Percentiles rank a stretch among this genome's conserved stretches.
These are phyloP conservation scores for Gnomoniopsis sp. DNA, from an alignment of 2,329 filamentous ascomycete genomes.

Conservation along the genomic window DNA sequence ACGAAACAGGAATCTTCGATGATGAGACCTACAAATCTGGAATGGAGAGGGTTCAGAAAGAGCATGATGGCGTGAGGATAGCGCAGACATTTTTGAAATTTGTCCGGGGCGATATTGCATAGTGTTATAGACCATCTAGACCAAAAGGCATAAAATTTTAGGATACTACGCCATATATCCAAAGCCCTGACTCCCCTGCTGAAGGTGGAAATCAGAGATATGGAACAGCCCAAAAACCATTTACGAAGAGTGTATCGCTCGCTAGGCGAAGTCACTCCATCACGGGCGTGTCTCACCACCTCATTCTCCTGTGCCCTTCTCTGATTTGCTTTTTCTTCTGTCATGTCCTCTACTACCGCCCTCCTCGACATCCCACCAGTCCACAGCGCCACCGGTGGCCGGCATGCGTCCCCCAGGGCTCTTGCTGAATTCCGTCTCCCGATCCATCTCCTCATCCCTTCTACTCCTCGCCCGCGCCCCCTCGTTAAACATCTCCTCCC, in stretches of 20 bases:
- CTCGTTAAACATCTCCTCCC: conserved; percentile 52
- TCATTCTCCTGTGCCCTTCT: neutral
- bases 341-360: conserved; percentile 14
- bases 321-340: neutral
- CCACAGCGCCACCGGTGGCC: conserved; percentile 5
- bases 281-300: neutral
- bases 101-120: conserved; percentile 44
- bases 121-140: conserved; percentile 8
- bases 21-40: conserved; percentile 68
- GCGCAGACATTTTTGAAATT: conserved; percentile 75
- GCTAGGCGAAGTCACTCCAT: neutral
- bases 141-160: neutral
- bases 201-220: neutral
- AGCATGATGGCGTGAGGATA: conserved; percentile 78
- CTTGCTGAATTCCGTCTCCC: conserved; percentile 26
- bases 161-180: neutral
- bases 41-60: conserved; percentile 59
- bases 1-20: conserved; percentile 64
- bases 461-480: conserved; percentile 44
- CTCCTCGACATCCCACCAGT: conserved; percentile 38
- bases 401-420: conserved; percentile 22
- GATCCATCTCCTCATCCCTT: conserved; percentile 43
- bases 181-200: neutral
- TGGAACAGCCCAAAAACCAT: neutral
- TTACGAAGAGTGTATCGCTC: neutral